Evolutionary conservation across 768 basidiomycete genomes (phyloP), one percentile per base, ranked within the genome.

Genomic region (Botryobasidium botryosum): DNA sequence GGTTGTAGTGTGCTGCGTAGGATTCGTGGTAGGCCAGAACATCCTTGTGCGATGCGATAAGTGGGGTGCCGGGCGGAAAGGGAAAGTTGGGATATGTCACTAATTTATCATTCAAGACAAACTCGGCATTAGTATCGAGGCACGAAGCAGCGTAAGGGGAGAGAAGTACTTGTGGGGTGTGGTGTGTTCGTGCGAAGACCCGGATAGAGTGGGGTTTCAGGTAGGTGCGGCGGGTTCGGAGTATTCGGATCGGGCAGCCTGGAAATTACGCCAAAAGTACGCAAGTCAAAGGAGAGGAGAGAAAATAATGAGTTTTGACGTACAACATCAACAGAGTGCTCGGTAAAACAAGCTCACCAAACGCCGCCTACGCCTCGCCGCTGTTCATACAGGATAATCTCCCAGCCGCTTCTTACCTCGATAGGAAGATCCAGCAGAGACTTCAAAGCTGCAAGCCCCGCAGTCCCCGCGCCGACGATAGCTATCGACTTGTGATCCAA

Each of bases 11-110:
- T 2, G 47, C 47, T 7, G 64, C 66, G 51, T 66, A 71, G 20
- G 65, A 58, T 7, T 44, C 55, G 46, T 74, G 72, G 48, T 77
- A 76, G 20, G 58, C 53, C 31, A 62, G 55, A 10, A 76, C 56
- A 43, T 64, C 54, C 39, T 69, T 61, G 46, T 72, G 68, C 2
- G 59, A 57, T 1, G 75, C 66, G 52, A 64, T 75, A 4, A 77
- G 60, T 2, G 69, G 65, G 3, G 71, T 74, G 5, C 61, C 59
- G 0, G 66, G 67, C 0, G 64, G 67, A 44, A 69, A 75, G 0
- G 73, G 67, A 55, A 72, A 69, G 6, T 60, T 55, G n/a, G 72
- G 72, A 51, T 68, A 72, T 1, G 73, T 68, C 72, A 75, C 51
- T 52, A 36, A n/a, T n/a, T n/a, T n/a, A n/a, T n/a, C n/a, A n/a